Percentiles rank a stretch among this genome's conserved stretches.
These are phyloP conservation scores for Triangularia verruculosa DNA, from an alignment of 2,329 filamentous ascomycete species.

Conservation along the genomic window DNA sequence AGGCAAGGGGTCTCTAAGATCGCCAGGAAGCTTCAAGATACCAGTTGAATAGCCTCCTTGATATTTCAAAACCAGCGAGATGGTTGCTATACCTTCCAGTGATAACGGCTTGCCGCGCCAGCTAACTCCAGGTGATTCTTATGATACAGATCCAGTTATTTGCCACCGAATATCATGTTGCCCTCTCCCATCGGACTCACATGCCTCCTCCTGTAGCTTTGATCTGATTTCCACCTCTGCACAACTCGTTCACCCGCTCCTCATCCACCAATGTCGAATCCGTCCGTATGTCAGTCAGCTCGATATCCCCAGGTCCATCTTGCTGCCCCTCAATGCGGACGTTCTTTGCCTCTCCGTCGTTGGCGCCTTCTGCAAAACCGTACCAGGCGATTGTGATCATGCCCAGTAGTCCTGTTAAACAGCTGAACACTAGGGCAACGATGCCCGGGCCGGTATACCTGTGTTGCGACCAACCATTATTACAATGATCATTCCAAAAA, in stretches of 20 bases:
- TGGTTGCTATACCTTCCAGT: too few relatives aligned
- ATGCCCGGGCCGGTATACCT: slow-evolving; percentile 64
- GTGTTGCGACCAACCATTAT: neutral
- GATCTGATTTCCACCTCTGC: neutral
- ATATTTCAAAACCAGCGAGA: too few relatives aligned
- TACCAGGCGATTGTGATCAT: slow-evolving; percentile 67
- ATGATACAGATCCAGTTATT: neutral
- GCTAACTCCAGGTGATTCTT: too few relatives aligned
- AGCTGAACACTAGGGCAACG: slow-evolving; percentile 71
- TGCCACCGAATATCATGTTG: neutral
- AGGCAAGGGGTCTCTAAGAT: too few relatives aligned
- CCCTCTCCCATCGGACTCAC: neutral
- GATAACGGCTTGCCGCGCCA: too few relatives aligned
- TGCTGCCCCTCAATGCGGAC: neutral
- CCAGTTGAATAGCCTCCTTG: too few relatives aligned
- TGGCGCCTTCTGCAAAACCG: slow-evolving; percentile 42
- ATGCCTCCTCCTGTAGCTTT: neutral
- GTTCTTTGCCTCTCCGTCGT: neutral
- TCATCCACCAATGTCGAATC: neutral
- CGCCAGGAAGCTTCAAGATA: too few relatives aligned
- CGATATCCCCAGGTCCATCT: neutral
- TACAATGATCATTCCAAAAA: neutral
- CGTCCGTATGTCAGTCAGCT: neutral
- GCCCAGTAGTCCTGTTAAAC: slow-evolving; percentile 65
- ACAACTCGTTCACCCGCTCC: neutral